Evolutionary conservation across 2,329 filamentous ascomycete genomes (phyloP).

Genomic region (Nemania abortiva): DNA sequence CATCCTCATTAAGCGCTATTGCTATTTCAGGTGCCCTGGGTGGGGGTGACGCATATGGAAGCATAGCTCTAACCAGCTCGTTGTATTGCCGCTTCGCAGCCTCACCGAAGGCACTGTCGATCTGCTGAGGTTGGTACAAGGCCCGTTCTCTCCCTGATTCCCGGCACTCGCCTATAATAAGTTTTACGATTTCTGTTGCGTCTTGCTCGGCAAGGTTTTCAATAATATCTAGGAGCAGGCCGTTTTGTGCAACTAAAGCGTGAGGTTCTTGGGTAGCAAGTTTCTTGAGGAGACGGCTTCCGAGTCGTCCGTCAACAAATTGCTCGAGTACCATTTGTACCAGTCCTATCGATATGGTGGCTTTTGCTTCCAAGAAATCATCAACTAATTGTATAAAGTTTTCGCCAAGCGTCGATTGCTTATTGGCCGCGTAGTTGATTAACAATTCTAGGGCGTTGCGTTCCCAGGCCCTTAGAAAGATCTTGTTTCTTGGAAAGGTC

Average conservation of each 20-base stretch:
- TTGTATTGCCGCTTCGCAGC: background rate
- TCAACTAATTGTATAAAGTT: background rate
- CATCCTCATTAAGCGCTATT: background rate
- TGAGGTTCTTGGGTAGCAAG: background rate
- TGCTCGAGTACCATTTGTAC: background rate
- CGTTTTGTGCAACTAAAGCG: background rate
- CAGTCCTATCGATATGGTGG: background rate
- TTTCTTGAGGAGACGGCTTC: background rate
- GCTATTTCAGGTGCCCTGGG: background rate
- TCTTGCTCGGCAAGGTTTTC: background rate
- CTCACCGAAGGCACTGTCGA: background rate
- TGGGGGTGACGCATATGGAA: background rate
- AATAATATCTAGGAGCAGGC: background rate
- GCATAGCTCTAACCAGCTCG: background rate
- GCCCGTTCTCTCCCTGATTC: background rate
- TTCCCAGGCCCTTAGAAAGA: background rate
- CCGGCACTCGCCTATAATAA: background rate
- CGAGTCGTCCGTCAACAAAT: background rate
- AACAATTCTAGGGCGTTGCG: background rate
- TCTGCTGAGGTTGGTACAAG: background rate
- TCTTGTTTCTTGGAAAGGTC: conserved; percentile 4
- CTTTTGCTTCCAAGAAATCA: background rate
- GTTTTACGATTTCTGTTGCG: background rate
- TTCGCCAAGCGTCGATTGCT: background rate
- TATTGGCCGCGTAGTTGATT: background rate